A percentile compares a stretch with the other conserved stretches of the same genome.
phyloP scores from a whole-genome alignment of 2,329 filamentous ascomycete species.

The Daldinia eschscholtzii region DNA sequence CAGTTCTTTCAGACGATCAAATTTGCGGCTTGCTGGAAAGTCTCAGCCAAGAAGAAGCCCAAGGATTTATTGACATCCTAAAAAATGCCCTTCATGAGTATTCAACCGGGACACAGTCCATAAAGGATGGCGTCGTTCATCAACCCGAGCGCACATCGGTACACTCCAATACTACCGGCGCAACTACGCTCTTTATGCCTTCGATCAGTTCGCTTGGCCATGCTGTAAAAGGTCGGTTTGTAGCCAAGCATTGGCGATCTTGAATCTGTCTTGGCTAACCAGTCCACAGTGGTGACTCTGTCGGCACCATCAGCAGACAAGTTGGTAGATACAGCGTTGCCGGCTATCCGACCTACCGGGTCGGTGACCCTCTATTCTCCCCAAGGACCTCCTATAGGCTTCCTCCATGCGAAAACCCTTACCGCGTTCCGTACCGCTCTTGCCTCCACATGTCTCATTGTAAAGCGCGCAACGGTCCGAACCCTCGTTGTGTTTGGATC shows the following conservation, averaged over 20 bases:
- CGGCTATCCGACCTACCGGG: slow-evolving; percentile 67
- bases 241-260: slow-evolving; percentile 16
- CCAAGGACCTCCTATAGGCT: slow-evolving; percentile 71
- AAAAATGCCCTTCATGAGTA: slow-evolving; percentile 70
- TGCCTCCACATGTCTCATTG: slow-evolving; percentile 74
- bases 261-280: slow-evolving; percentile 16
- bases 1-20: slow-evolving; percentile 69
- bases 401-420: slow-evolving; percentile 79
- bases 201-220: slow-evolving; percentile 73
- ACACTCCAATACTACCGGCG: slow-evolving; percentile 61
- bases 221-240: slow-evolving; percentile 72
- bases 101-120: slow-evolving; percentile 66
- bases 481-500: slow-evolving; percentile 87
- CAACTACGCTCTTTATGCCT: slow-evolving; percentile 80
- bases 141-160: slow-evolving; percentile 68
- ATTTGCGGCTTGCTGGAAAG: slow-evolving; percentile 67
- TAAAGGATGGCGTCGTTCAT: slow-evolving; percentile 61
- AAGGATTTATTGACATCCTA: slow-evolving; percentile 63
- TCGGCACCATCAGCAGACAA: slow-evolving; percentile 57
- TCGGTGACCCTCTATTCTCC: slow-evolving; percentile 77
- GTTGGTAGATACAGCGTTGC: slow-evolving; percentile 50
- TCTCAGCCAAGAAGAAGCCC: slow-evolving; percentile 65
- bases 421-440: slow-evolving; percentile 86
- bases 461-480: slow-evolving; percentile 75
- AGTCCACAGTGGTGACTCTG: slow-evolving; percentile 70